A percentile compares a stretch with the other conserved stretches of the same genome.
These are phyloP conservation scores for Ensete glaucum DNA, from an alignment of 176 grass and related monocot genomes.

Conservation along the genomic window DNA sequence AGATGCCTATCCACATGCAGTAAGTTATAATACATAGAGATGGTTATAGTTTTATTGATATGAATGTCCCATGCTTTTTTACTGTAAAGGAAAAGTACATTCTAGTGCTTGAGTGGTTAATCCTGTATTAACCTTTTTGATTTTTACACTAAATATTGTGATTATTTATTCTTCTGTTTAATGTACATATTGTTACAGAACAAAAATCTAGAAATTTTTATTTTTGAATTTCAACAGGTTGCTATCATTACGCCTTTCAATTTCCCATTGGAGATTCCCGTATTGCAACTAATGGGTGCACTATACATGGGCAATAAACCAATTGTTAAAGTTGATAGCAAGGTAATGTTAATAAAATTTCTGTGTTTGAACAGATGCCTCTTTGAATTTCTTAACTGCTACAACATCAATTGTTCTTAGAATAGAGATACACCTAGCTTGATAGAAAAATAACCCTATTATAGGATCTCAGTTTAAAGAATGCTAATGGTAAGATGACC, in stretches of 20 bases:
- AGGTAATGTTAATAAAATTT: constrained; percentile 24
- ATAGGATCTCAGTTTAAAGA: no score
- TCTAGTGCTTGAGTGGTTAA: no score
- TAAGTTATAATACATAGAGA: background rate
- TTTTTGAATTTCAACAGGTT: constrained; percentile 44
- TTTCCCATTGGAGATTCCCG: constrained; percentile 85
- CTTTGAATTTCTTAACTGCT: background rate
- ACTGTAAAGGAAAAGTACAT: no score
- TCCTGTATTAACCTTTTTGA: no score
- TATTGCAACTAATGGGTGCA: constrained; percentile 95
- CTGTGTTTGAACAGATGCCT: background rate
- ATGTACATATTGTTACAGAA: no score
- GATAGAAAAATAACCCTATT: no score
- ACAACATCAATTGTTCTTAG: background rate
- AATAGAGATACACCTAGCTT: background rate
- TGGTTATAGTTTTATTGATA: background rate
- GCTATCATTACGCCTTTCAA: constrained; percentile 96
- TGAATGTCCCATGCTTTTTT: background rate
- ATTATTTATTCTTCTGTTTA: no score
- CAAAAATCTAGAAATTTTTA: no score
- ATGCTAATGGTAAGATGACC: no score
- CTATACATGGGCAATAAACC: constrained; percentile 99
- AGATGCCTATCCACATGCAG: background rate
- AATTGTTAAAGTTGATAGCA: constrained; percentile 95
- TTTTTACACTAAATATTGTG: no score